Base-by-base conservation (phyloP, 2,329 filamentous ascomycete species). In the Phaeoacremonium minimum region DNA sequence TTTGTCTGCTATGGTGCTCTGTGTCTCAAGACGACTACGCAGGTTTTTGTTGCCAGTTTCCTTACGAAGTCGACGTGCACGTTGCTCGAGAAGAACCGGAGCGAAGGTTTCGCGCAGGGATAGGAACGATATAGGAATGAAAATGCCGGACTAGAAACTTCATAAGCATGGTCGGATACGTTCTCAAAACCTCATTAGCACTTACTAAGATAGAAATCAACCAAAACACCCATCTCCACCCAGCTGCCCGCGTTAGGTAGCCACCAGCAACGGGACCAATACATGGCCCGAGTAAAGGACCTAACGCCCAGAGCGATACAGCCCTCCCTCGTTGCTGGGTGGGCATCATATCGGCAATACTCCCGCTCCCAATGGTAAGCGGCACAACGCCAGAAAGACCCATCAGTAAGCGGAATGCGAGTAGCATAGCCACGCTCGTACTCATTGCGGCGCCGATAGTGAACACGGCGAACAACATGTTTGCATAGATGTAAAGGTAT, bases 191-290 rank as follows among this genome's bases (percentile, higher is more conserved):
- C n/a, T n/a, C n/a, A n/a, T n/a, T n/a, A n/a, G n/a, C 20, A 58
- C 58, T 48, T 47, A 68, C 68, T 15, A 61, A 41, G 32, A 73
- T 71, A 5, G 56, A 50, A 12, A 72, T 51, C 5, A 73, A 46
- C 65, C 69, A 73, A 46, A 69, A 70, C 1, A 60, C 61, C 71
- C 71, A 75, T 33, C 68, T 58, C 71, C 71, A 75, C 6, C 65
- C 61, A 18, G 50, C 53, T 14, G 48, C 50, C 40, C 51, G 26
- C 7, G 48, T 47, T 2, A 58, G 44, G 35, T 57, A 62, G 5
- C 56, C 54, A 30, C 55, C 56, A 20, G 68, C 60, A 19, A 75
- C 59, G 2, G 70, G 71, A 2, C 70, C 71, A 34, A 73, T 46
- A 5, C 61, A 57, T 5, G 71, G 71, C 0, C 71, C 69, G 0